Conservation (phyloP, 192 early-diverging fungal species). For the Coemansia sp. region DNA sequence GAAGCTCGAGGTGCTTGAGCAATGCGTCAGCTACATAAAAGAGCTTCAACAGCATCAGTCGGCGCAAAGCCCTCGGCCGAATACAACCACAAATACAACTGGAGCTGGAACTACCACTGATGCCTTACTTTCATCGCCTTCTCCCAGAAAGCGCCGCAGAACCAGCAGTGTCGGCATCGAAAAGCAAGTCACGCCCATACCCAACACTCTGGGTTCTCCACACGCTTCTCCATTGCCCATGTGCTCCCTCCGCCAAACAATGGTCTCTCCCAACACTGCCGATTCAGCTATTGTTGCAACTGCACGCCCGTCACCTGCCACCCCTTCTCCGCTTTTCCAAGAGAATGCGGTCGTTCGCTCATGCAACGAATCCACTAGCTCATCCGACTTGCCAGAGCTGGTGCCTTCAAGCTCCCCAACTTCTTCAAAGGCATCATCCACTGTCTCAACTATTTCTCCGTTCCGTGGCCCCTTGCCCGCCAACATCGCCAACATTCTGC, state of each 20-base stretch:
- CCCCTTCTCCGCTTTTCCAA: neutral
- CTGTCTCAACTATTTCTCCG: slow-evolving; percentile 10
- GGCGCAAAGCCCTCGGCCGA: neutral
- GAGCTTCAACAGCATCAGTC: slow-evolving; percentile 23
- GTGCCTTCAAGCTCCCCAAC: slow-evolving; percentile 1
- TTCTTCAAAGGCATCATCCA: slow-evolving; percentile 24
- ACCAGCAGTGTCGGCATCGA: neutral
- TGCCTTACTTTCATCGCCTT: neutral
- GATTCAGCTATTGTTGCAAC: slow-evolving; percentile 2
- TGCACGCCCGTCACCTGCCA: neutral
- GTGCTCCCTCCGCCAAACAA: slow-evolving; percentile 1
- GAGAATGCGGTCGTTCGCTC: neutral
- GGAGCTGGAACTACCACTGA: neutral
- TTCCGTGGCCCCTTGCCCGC: slow-evolving; percentile 6
- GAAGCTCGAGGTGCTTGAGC: slow-evolving; percentile 49
- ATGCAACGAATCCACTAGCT: neutral
- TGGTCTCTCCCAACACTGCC: neutral
- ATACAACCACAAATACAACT: neutral
- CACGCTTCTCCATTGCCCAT: neutral
- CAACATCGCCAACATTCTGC: slow-evolving; percentile 2
- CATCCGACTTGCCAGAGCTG: slow-evolving; percentile 20
- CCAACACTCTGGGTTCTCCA: neutral
- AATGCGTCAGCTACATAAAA: slow-evolving; percentile 33
- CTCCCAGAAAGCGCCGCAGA: slow-evolving; percentile 9
- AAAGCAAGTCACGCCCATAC: slow-evolving; percentile 1